A percentile compares a stretch with the other conserved stretches of the same genome.
Evolutionary conservation across 805 yeast species (phyloP).

Genomic region (Candida ortonii): DNA sequence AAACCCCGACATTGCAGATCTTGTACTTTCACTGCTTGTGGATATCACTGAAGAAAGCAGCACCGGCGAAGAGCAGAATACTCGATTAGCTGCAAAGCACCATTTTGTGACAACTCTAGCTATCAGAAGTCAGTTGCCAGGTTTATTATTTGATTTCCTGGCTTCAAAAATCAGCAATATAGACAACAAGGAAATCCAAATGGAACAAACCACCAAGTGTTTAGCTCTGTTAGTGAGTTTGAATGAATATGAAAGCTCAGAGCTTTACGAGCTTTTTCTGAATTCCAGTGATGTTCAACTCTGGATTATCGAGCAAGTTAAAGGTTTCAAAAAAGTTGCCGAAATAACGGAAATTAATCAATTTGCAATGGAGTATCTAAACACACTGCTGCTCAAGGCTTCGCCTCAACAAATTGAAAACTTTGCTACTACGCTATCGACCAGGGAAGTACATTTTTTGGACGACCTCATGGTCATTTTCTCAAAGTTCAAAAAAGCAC

Average conservation of each 20-base stretch:
- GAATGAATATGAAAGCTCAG: slow-evolving; percentile 4
- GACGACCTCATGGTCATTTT: slow-evolving; percentile 10
- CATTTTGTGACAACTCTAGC: slow-evolving; percentile 4
- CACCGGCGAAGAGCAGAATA: slow-evolving; percentile 6
- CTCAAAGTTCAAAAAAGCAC: slow-evolving; percentile 13
- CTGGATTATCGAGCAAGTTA: slow-evolving; percentile 4
- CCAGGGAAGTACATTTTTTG: slow-evolving; percentile 7
- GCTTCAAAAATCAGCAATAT: not conserved
- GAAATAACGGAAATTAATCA: slow-evolving; percentile 10
- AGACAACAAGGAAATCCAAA: slow-evolving; percentile 2
- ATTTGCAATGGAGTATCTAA: slow-evolving; percentile 18
- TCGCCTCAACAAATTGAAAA: not conserved
- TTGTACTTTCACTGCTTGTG: slow-evolving; percentile 11
- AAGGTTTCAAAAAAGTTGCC: slow-evolving; percentile 3
- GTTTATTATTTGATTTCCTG: slow-evolving; percentile 10
- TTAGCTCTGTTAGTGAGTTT: slow-evolving; percentile 8
- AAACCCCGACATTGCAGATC: slow-evolving; percentile 16
- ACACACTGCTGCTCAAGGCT: slow-evolving; percentile 7
- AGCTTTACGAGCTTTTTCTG: not conserved
- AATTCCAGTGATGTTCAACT: slow-evolving; percentile 3
- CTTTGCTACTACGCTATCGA: slow-evolving; percentile 1
- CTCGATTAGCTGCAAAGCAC: slow-evolving; percentile 1
- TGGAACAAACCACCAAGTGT: slow-evolving; percentile 9
- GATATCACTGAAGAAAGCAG: slow-evolving; percentile 12
- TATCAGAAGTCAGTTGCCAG: slow-evolving; percentile 4